Evolutionary conservation across 805 yeast species (phyloP).

Genomic region (Cyberlindnera xylosilytica): DNA sequence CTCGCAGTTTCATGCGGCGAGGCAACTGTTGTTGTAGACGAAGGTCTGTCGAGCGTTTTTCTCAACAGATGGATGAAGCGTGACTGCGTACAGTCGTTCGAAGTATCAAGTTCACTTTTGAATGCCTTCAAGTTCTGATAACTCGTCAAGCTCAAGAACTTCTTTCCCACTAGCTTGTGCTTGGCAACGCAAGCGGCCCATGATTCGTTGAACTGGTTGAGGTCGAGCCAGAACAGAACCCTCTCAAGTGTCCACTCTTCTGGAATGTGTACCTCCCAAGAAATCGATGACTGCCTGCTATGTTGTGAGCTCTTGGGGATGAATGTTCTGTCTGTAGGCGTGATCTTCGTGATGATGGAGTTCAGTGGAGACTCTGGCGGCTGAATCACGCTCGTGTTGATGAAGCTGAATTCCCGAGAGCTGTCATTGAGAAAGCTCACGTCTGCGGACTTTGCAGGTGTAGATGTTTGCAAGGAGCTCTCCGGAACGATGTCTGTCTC

Average conservation of each 20-base stretch:
- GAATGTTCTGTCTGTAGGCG: conserved; percentile 4
- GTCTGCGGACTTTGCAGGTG: conserved; percentile 9
- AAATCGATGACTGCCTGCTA: conserved; percentile 27
- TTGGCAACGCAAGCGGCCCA: conserved; percentile 69
- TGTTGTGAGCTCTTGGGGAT: conserved; percentile 20
- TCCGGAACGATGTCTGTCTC: conserved; percentile 7
- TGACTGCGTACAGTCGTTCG: conserved; percentile 49
- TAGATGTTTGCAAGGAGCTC: conserved; percentile 9
- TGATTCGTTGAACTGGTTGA: conserved; percentile 63
- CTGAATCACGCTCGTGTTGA: conserved; percentile 22
- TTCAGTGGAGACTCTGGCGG: conserved; percentile 11
- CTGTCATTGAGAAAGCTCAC: conserved; percentile 7
- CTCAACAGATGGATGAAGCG: conserved; percentile 55
- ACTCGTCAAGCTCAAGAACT: conserved; percentile 64
- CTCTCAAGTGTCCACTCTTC: conserved; percentile 71
- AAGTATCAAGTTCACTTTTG: conserved; percentile 38
- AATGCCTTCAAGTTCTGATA: conserved; percentile 53
- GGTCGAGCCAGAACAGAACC: conserved; percentile 64
- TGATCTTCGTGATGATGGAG: conserved; percentile 5
- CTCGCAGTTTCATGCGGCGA: conserved; percentile 17
- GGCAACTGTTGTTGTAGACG: conserved; percentile 20
- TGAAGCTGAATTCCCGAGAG: conserved; percentile 24
- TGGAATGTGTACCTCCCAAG: conserved; percentile 52
- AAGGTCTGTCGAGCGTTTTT: conserved; percentile 33
- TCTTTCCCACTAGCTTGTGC: conserved; percentile 56